Evolutionary conservation across 2,329 filamentous ascomycete species (phyloP).

Genomic region (Lecanosticta acicola): DNA sequence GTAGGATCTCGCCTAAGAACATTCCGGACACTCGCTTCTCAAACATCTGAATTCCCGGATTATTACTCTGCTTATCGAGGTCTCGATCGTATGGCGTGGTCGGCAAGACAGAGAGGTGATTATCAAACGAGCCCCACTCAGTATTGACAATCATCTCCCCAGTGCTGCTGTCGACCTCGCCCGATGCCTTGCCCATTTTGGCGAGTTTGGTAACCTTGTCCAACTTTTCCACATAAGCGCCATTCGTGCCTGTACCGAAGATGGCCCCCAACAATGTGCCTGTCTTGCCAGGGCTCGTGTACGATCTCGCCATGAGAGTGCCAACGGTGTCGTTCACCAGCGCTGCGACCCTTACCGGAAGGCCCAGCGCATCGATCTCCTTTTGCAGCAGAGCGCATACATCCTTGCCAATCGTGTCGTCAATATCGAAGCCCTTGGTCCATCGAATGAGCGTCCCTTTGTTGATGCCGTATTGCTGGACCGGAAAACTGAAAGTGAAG

Average conservation of each 20-base stretch:
- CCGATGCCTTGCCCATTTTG: constrained; percentile 37
- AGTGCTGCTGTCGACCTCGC: constrained; percentile 69
- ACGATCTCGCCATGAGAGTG: constrained; percentile 94
- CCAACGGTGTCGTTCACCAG: constrained; percentile 97
- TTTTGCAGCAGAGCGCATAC: constrained; percentile 83
- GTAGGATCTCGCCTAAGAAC: constrained; percentile 93
- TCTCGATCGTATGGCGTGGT: constrained; percentile 75
- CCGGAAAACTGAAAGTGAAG: constrained; percentile 98
- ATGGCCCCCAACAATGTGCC: constrained; percentile 90
- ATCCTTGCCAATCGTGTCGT: constrained; percentile 89
- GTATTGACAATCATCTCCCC: constrained; percentile 97
- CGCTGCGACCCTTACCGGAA: constrained; percentile 91
- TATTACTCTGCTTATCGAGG: constrained; percentile 74
- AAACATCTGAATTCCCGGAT: constrained; percentile 96
- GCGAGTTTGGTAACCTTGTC: constrained; percentile 73
- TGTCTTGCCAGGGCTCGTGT: constrained; percentile 82
- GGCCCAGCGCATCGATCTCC: constrained; percentile 78
- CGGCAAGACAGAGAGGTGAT: constrained; percentile 80
- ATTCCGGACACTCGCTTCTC: constrained; percentile 98
- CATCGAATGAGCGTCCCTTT: constrained; percentile 89
- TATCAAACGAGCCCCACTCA: constrained; percentile 98
- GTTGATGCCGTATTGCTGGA: constrained; percentile 91
- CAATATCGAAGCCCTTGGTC: constrained; percentile 98
- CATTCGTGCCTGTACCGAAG: constrained; percentile 95
- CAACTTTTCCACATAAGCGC: constrained; percentile 92